phyloP scores from a whole-genome alignment of 169 alveolate genomes.

The Plasmodium gallinaceum region DNA sequence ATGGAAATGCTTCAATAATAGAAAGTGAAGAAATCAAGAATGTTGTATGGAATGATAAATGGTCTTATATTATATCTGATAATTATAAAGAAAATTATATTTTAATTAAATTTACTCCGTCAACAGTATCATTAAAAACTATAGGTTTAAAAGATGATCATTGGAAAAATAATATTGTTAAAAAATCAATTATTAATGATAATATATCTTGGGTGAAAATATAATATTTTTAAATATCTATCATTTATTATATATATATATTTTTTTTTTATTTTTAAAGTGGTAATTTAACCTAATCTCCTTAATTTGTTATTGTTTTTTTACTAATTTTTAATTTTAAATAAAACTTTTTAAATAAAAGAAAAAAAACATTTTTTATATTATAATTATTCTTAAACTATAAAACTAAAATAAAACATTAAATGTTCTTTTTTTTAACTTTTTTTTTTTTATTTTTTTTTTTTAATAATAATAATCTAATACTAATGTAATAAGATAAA shows the following conservation, averaged over 20 bases:
- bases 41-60: slow-evolving; percentile 39
- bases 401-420: too few species aligned
- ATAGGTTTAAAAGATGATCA: slow-evolving; percentile 56
- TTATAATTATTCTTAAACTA: too few species aligned
- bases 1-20: slow-evolving; percentile 55
- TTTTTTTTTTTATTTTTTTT: too few species aligned
- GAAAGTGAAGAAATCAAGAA: slow-evolving; percentile 36
- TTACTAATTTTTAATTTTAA: too few species aligned
- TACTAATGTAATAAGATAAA: too few species aligned
- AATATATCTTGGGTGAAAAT: slow-evolving; percentile 58
- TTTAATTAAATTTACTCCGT: slow-evolving; percentile 62
- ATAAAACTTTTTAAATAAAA: too few species aligned
- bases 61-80: slow-evolving; percentile 57
- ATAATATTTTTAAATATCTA: background rate
- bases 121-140: slow-evolving; percentile 40
- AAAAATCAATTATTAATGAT: slow-evolving; percentile 16
- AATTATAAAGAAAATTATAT: slow-evolving; percentile 49
- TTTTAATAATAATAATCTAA: too few species aligned
- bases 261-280: background rate
- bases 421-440: too few species aligned
- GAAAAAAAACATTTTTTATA: too few species aligned
- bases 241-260: background rate
- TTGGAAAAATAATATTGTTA: slow-evolving; percentile 62
- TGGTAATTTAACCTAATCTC: too few species aligned
- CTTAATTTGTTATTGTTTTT: too few species aligned